Evolutionary conservation across 2,329 filamentous ascomycete genomes (phyloP).

Genomic region (Dactylellina cionopaga): DNA sequence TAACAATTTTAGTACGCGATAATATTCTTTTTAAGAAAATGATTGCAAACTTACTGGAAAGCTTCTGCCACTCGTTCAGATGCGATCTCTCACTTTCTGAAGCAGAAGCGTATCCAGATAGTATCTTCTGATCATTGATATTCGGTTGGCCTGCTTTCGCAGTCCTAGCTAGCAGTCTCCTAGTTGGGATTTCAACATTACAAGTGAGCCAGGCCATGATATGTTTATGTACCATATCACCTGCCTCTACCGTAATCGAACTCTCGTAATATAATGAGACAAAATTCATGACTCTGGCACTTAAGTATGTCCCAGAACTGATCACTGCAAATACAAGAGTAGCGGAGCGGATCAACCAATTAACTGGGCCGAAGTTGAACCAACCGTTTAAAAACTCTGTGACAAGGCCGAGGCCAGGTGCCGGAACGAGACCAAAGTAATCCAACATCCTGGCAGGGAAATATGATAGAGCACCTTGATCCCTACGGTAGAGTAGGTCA

Average conservation of each 20-base stretch:
- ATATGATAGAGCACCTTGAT: slow-evolving; percentile 2
- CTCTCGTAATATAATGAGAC: slow-evolving; percentile 12
- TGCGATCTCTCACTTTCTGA: slow-evolving; percentile 11
- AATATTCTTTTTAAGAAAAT: not conserved
- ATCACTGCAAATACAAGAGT: slow-evolving; percentile 15
- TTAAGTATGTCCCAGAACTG: slow-evolving; percentile 17
- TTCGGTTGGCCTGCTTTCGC: not conserved
- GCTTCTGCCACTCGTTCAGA: slow-evolving; percentile 34
- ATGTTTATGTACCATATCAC: slow-evolving; percentile 25
- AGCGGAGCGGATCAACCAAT: slow-evolving; percentile 18
- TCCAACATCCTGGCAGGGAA: slow-evolving; percentile 27
- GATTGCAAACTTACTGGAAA: slow-evolving; percentile 17
- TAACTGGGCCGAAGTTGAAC: slow-evolving; percentile 1
- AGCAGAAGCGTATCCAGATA: slow-evolving; percentile 8
- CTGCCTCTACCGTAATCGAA: slow-evolving; percentile 18
- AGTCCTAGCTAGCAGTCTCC: slow-evolving; percentile 26
- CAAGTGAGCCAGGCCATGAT: slow-evolving; percentile 37
- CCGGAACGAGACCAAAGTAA: not conserved
- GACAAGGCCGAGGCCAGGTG: not conserved
- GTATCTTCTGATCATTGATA: slow-evolving; percentile 3
- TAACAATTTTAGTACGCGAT: not conserved
- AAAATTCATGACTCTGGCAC: slow-evolving; percentile 8
- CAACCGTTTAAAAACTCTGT: slow-evolving; percentile 2
- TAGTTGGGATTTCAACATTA: slow-evolving; percentile 27
- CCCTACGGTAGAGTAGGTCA: slow-evolving; percentile 7